Evolutionary conservation across 441 rosid species (phyloP).

Genomic region (Flueggea neowawraea): DNA sequence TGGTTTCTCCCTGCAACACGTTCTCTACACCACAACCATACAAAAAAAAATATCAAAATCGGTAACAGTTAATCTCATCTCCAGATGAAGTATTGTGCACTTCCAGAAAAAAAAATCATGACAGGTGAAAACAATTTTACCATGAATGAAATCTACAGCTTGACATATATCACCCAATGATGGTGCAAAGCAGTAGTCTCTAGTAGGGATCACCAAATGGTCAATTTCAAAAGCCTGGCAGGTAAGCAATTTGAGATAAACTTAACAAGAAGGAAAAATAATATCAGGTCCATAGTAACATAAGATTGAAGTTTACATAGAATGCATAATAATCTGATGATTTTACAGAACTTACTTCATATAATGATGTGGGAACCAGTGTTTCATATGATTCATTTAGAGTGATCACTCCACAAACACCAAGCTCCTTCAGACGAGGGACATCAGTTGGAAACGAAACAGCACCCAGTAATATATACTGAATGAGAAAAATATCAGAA

Average conservation of each 20-base stretch:
- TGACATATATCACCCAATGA: slow-evolving; percentile 66
- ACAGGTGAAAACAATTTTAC: slow-evolving; percentile 28
- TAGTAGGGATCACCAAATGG: slow-evolving; percentile 94
- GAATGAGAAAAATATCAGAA: slow-evolving; percentile 14
- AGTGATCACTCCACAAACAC: slow-evolving; percentile 87
- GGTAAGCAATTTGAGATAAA: neutral
- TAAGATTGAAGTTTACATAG: neutral
- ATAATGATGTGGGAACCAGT: slow-evolving; percentile 86
- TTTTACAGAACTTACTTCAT: slow-evolving; percentile 44
- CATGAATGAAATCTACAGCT: slow-evolving; percentile 85
- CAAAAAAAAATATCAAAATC: neutral
- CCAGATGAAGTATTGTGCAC: neutral
- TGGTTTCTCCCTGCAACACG: slow-evolving; percentile 45
- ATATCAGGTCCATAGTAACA: neutral
- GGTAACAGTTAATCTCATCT: neutral
- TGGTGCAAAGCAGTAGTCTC: slow-evolving; percentile 99
- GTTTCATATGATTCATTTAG: slow-evolving; percentile 94
- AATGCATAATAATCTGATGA: too few species aligned
- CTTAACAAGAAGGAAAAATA: too few species aligned
- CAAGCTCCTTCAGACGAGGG: slow-evolving; percentile 73
- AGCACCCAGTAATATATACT: slow-evolving; percentile 90
- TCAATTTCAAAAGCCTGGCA: slow-evolving; percentile 68
- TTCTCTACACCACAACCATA: slow-evolving; percentile 44
- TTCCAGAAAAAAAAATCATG: neutral
- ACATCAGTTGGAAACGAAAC: slow-evolving; percentile 94